Evolutionary conservation across 1,284 basidiomycete species (phyloP), one percentile per base, ranked within the genome.

Genomic region (Pseudozyma sp.): DNA sequence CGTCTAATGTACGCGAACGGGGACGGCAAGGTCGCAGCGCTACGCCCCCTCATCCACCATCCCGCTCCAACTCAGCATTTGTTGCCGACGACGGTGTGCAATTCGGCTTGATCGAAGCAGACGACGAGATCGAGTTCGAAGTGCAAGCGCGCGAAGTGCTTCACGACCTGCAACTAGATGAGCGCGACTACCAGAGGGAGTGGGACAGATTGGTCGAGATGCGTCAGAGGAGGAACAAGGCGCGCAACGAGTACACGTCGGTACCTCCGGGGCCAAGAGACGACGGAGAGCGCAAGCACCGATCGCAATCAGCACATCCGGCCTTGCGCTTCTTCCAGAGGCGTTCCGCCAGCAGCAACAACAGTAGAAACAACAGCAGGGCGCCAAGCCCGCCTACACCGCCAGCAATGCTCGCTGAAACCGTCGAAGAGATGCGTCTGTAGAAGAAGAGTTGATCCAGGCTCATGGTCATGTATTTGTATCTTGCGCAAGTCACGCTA

Each of bases 41-140:
- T 5, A 48, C 49, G 0, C 46, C 52, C 4, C 59, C 24, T 7
- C 17, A 52, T 17, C 16, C 48, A 19, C 29, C 33, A 17, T 54
- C 43, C 7, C 63, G 43, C 29, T 40, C n/a, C 35, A 39, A 42
- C 34, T 62, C 60, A 7, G 40, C 4, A 7, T 2, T 7, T 16
- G 7, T 34, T 7, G 16, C 37, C 3, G 66, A 56, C 14, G 67
- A 70, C 11, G 49, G 56, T 1, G 58, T 60, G 13, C 54, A 62
- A 1, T 68, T 65, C 42, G 70, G 66, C 2, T 51, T 70, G 45
- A 64, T 70, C 7, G 71, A 75, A 14, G 67, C 67, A 9, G 67
- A 69, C n/a, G 67, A 69, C 47, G 71, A 75, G 55, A 45, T 70
- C 42, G 71, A 75, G 24, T 75, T 75, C n/a, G 71, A 75, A 30